These are phyloP conservation scores for Pneumocystis canis DNA, from an alignment of 1,139 yeast genomes.

Conservation along the genomic window DNA sequence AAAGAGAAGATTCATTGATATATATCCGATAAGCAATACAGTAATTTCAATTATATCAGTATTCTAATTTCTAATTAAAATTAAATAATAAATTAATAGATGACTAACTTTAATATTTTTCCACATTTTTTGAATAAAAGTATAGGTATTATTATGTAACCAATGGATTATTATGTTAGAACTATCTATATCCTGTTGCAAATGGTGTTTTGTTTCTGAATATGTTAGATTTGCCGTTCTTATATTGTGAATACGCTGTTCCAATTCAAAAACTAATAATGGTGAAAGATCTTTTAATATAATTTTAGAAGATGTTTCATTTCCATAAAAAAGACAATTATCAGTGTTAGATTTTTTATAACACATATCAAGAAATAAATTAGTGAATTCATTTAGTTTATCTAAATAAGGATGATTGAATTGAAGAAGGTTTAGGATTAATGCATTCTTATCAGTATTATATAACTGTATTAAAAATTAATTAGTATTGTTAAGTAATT, in stretches of 20 bases:
- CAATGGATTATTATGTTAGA: background rate
- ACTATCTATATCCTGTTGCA: background rate
- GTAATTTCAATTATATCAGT: conserved; percentile 83
- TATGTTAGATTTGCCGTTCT: background rate
- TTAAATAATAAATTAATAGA: background rate
- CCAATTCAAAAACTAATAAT: background rate
- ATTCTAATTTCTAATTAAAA: conserved; percentile 24
- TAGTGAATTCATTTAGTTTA: background rate
- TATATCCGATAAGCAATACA: conserved; percentile 65
- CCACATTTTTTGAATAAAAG: background rate
- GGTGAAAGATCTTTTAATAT: background rate
- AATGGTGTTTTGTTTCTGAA: background rate
- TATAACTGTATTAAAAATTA: background rate
- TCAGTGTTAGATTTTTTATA: background rate
- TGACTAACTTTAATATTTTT: conserved; percentile 8
- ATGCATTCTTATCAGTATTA: background rate
- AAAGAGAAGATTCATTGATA: conserved; percentile 82
- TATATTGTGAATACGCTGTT: background rate
- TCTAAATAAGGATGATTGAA: background rate
- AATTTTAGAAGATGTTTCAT: background rate
- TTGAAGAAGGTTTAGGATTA: background rate
- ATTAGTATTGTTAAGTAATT: background rate
- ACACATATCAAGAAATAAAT: background rate
- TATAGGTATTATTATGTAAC: conserved; percentile 1
- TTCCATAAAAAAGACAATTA: background rate